Evolutionary conservation across 2,329 filamentous ascomycete genomes (phyloP).

Genomic region (Celoporthe dispersa): DNA sequence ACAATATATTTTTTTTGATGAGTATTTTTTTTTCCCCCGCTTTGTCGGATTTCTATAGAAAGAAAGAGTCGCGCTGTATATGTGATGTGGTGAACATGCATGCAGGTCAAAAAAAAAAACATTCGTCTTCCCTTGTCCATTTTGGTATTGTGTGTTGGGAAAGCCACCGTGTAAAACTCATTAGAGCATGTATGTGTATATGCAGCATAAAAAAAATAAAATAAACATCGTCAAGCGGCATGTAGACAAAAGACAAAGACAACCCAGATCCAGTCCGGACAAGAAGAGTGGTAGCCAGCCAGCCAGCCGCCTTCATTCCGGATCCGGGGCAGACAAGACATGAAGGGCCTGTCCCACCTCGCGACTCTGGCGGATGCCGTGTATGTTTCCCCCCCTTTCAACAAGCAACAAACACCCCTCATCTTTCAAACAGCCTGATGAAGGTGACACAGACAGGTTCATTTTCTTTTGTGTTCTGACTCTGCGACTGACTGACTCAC

Average conservation of each 20-base stretch:
- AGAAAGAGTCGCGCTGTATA: neutral
- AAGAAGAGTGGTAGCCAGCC: neutral
- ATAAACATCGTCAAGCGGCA: neutral
- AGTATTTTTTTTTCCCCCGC: neutral
- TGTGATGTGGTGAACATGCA: neutral
- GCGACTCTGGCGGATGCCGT: too few relatives aligned
- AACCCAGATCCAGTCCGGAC: neutral
- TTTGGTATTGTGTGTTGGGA: neutral
- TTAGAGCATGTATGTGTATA: neutral
- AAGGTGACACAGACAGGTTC: neutral
- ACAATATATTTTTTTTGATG: slow-evolving; percentile 3
- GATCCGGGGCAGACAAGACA: neutral
- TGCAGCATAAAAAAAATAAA: slow-evolving; percentile 6
- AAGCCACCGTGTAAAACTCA: neutral
- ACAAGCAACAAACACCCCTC: neutral
- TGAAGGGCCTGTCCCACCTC: neutral
- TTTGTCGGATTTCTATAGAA: too few relatives aligned
- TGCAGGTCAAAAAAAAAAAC: neutral
- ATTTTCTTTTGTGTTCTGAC: too few relatives aligned
- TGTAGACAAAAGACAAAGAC: neutral
- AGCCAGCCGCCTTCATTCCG: neutral
- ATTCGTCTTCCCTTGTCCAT: neutral
- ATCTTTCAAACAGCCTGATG: neutral
- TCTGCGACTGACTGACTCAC: neutral
- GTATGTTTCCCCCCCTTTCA: neutral